Base-by-base conservation (phyloP, 2,329 filamentous ascomycete species). In the Trematosphaeria pertusa region DNA sequence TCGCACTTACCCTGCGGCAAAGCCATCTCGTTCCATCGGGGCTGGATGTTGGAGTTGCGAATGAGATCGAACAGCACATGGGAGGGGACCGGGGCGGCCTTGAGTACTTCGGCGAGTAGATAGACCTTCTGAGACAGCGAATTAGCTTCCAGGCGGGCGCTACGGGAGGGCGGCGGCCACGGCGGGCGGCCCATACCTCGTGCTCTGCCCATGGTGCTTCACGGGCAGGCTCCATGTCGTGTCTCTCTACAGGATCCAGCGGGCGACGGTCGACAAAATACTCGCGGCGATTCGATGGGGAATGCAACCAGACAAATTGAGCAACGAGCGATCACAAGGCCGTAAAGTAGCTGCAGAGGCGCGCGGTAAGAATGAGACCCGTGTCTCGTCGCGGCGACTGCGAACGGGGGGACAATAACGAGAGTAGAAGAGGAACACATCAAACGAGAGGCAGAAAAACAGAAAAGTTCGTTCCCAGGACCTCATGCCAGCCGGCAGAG, bases 21-120 rank as follows among this genome's bases (percentile, higher is more conserved):
- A 31, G 76, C 68, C 54, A 77, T 76, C 43, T 80, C 72, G 42
- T 72, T 72, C 78, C 78, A 81, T 57, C 69, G 69, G 45, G 77
- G 77, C 55, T 72, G 69, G 51, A 77, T 67, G 52, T 72, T 70
- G 47, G 64, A 58, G 41, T 76, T 72, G 50, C 70, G 68, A 52
- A 81, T 71, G 53, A 77, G 64, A 45, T 73, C 64, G 52, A 76
- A 70, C 45, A 79, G 67, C 34, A 70, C 64, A 52, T 72, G 68
- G 37, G 75, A 73, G 32, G 74, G 68, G 44, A 79, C 68, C 33
- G 70, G 66, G 46, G 73, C 72, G 32, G 70, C 70, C 62, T 79
- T 82, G 56, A 82, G 70, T 52, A 79, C 75, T 61, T 82, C 79
- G 57, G 78, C 75, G 54, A 82, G 73, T 46, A 82, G 64, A 59